Evolutionary conservation across 2,329 filamentous ascomycete genomes (phyloP).

Genomic region (Arthrobotrys conoides): DNA sequence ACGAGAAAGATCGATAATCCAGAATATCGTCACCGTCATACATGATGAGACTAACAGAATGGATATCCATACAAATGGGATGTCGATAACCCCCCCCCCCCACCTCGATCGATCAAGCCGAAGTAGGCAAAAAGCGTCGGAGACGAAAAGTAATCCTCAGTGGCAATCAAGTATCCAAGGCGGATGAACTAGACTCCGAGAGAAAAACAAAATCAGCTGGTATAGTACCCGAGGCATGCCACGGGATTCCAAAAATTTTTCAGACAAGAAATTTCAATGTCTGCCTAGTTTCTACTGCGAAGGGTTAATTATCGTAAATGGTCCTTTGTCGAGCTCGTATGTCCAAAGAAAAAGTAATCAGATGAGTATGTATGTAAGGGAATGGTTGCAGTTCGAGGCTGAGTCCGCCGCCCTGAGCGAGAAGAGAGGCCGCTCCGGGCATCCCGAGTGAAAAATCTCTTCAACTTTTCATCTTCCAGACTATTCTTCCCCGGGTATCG

Average conservation of each 20-base stretch:
- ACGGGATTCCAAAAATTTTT: constrained; percentile 8
- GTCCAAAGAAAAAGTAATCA: neutral
- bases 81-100: neutral
- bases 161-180: neutral
- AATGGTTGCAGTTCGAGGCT: constrained; percentile 38
- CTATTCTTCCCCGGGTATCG: neutral
- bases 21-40: neutral
- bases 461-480: neutral
- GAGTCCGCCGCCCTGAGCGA: neutral
- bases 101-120: neutral
- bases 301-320: constrained; percentile 16
- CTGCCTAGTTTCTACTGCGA: constrained; percentile 22
- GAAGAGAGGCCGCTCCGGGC: neutral
- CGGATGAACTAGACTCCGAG: constrained; percentile 13
- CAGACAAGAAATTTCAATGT: constrained; percentile 3
- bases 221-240: neutral
- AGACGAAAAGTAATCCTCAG: neutral
- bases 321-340: constrained; percentile 22
- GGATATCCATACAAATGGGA: neutral
- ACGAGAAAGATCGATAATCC: neutral
- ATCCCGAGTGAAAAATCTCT: constrained; percentile 10
- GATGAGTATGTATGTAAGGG: neutral
- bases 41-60: neutral
- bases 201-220: constrained; percentile 1
- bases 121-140: neutral